Evolutionary conservation across 202 grass and related monocot species (phyloP), one percentile per base, ranked within the genome.

Genomic region (Carex arenaria): DNA sequence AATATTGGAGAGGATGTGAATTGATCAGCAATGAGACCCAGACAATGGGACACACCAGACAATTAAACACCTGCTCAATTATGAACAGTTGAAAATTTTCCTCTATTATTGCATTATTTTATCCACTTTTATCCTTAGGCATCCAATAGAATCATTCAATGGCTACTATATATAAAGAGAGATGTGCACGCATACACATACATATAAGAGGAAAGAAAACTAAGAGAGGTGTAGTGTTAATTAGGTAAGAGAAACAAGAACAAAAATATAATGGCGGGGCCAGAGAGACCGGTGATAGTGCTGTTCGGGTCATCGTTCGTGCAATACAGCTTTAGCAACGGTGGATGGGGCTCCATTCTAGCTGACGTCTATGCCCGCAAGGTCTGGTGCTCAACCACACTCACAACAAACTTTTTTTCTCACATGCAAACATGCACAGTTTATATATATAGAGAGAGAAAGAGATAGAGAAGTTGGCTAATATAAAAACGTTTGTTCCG

Each of bases 301-400:
- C 84, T 96, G 12, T 96, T 95, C 72, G 93, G 91, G n/a, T 96
- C 93, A 78, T 96, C 93, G 75, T 92, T 95, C 81, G 90, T 95
- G 51, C 90, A 95, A 67, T 95, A 65, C 83, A 90, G 93, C 84
- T 96, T 93, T 85, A 91, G 93, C 87, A 96, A 93, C 26, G 87
- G 83, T 34, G 93, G 93, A 64, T 97, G 94, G 94, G 91, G 94
- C 18, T 84, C 94, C 30, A 84, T 84, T 32, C 87, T 96, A 73
- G 89, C 89, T 68, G 93, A 93, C 64, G 82, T 96, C 72, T 93
- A 93, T 61, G 89, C 91, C 74, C 94, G 91, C 73, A 97, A 93
- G 91, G 94, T 95, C 60, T 57, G 23, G 3, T 75, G 10, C 13
- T 80, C 43, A 43, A 20, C 15, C 68, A 72, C 36, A 5, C 36